These are phyloP conservation scores for Bimuria novae-zelandiae DNA, from an alignment of 2,329 filamentous ascomycete genomes.

Conservation along the genomic window DNA sequence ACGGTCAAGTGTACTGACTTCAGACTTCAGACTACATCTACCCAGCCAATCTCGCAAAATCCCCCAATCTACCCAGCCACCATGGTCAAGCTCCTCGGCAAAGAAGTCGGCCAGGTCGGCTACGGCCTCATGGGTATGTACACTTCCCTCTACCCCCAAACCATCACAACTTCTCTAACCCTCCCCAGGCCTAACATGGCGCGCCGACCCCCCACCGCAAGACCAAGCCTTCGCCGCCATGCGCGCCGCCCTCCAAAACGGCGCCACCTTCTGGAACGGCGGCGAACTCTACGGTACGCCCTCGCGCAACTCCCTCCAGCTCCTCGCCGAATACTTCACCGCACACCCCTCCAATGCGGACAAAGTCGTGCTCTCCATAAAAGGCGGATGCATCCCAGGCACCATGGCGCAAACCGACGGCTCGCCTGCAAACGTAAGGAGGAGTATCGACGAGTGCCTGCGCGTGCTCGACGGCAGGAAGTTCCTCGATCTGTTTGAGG, in stretches of 20 bases:
- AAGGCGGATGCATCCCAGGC: constrained; percentile 49
- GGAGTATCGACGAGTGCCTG: constrained; percentile 54
- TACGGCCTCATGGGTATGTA: constrained; percentile 54
- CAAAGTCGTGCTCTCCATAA: constrained; percentile 58
- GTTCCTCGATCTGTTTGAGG: constrained; percentile 55
- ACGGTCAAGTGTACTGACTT: too few species aligned
- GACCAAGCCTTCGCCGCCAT: constrained; percentile 51
- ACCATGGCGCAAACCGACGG: constrained; percentile 45
- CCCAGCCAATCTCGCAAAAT: too few species aligned
- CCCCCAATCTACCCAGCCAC: neutral
- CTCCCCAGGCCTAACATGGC: constrained; percentile 52
- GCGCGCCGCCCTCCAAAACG: constrained; percentile 48
- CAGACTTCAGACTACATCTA: too few species aligned
- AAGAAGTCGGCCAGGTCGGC: constrained; percentile 49
- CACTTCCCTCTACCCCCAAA: neutral
- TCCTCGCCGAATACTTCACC: constrained; percentile 57
- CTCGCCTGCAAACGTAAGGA: constrained; percentile 46
- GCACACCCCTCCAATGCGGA: constrained; percentile 56
- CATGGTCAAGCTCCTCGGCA: constrained; percentile 44
- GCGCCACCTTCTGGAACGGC: constrained; percentile 57
- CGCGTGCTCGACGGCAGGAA: constrained; percentile 53
- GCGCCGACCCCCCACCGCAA: constrained; percentile 41
- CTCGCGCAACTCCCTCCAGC: constrained; percentile 53
- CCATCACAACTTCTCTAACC: constrained; percentile 15
- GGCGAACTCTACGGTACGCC: constrained; percentile 55